phyloP scores from a whole-genome alignment of 2,329 filamentous ascomycete genomes.

The Monosporascus sp. region DNA sequence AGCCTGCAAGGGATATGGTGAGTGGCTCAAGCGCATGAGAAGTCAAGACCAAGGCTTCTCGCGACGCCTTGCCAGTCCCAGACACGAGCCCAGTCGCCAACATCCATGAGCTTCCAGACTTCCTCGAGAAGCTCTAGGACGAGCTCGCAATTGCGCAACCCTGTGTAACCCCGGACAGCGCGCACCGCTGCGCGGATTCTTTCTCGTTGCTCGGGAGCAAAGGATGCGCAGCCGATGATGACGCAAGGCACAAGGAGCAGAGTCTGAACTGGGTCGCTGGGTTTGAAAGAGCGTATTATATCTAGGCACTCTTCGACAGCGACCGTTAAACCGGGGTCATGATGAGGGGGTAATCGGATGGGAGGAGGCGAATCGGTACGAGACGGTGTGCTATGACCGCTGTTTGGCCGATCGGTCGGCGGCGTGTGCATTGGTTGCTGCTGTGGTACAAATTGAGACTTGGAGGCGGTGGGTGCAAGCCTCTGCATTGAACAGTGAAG shows the following conservation, averaged over 20 bases:
- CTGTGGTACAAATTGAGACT: conserved; percentile 10
- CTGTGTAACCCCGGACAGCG: conserved; percentile 52
- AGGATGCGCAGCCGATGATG: conserved; percentile 56
- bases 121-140: conserved; percentile 50
- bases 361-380: conserved; percentile 40
- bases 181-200: conserved; percentile 45
- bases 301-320: conserved; percentile 53
- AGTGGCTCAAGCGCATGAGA: conserved; percentile 38
- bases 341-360: conserved; percentile 40
- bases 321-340: conserved; percentile 46
- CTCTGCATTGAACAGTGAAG: conserved; percentile 7
- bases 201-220: conserved; percentile 47
- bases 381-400: conserved; percentile 9
- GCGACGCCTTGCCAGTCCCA: conserved; percentile 63
- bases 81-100: conserved; percentile 50
- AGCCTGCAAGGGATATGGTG: too few relatives aligned
- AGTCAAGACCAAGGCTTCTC: conserved; percentile 47
- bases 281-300: conserved; percentile 50
- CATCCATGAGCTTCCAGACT: conserved; percentile 55
- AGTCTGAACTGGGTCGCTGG: conserved; percentile 54
- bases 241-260: conserved; percentile 56
- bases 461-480: conserved; percentile 15
- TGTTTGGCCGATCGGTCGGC: conserved; percentile 13
- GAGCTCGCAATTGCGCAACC: conserved; percentile 52
- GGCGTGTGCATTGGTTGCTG: conserved; percentile 13